Evolutionary conservation across 2,329 filamentous ascomycete genomes (phyloP).

Genomic region (Grosmannia huntii): DNA sequence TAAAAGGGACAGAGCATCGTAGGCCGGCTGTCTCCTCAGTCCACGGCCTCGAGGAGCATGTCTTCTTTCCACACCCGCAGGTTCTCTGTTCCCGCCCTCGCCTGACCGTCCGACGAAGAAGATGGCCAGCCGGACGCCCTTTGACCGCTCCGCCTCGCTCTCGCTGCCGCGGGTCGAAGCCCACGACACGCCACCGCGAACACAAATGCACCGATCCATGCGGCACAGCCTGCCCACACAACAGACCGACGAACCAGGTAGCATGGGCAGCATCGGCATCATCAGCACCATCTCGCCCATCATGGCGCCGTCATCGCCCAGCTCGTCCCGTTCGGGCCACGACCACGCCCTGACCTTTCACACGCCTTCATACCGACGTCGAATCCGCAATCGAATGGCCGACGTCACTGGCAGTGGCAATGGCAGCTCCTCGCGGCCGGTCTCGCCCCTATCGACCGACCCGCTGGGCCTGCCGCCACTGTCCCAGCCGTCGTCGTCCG

Average conservation of each 20-base stretch:
- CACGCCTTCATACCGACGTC: neutral
- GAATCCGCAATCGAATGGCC: neutral
- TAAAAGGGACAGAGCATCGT: neutral
- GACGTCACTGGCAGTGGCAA: neutral
- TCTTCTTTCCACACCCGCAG: neutral
- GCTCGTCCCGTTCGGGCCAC: neutral
- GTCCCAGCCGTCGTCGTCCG: neutral
- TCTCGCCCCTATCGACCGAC: neutral
- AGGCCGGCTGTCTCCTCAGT: neutral
- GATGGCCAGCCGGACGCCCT: neutral
- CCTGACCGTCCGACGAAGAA: neutral
- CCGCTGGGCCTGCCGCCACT: neutral
- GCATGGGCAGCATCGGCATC: neutral
- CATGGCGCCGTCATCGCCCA: neutral
- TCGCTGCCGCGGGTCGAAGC: neutral
- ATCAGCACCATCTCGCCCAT: neutral
- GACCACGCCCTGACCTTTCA: neutral
- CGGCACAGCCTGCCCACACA: neutral
- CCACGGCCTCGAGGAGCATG: neutral
- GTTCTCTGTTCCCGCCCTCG: neutral
- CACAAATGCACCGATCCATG: neutral
- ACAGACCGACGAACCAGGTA: neutral
- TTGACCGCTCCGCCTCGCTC: neutral
- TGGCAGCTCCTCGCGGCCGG: neutral
- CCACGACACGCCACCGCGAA: neutral